These are phyloP conservation scores for Fomitopsis pulvina DNA, from an alignment of 768 basidiomycete species.

Conservation along the genomic window DNA sequence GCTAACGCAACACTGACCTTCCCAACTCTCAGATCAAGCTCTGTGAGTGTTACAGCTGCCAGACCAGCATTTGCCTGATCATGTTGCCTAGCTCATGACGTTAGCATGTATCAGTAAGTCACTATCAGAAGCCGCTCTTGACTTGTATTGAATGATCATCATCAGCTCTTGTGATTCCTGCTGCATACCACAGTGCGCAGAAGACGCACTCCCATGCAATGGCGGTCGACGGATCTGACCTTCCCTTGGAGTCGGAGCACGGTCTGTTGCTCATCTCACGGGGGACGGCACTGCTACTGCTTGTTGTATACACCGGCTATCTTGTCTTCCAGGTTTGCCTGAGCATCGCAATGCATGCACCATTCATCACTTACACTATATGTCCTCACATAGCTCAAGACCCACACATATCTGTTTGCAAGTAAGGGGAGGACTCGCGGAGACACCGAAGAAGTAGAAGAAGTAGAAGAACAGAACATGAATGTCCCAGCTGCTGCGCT, in stretches of 20 bases:
- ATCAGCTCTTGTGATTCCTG: slow-evolving; percentile 79
- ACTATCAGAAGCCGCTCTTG: background rate
- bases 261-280: slow-evolving; percentile 73
- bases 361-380: background rate
- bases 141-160: background rate
- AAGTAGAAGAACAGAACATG: slow-evolving; percentile 52
- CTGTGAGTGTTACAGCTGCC: too few species aligned
- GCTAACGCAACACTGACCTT: slow-evolving; percentile 22
- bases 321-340: slow-evolving; percentile 62
- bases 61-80: too few species aligned
- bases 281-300: slow-evolving; percentile 73
- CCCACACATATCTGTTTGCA: slow-evolving; percentile 62
- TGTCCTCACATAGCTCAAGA: slow-evolving; percentile 51
- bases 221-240: slow-evolving; percentile 11
- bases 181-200: slow-evolving; percentile 64
- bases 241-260: slow-evolving; percentile 15
- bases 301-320: slow-evolving; percentile 69
- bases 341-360: background rate
- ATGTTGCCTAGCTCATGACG: slow-evolving; percentile 87
- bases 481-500: slow-evolving; percentile 57
- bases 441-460: slow-evolving; percentile 14
- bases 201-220: background rate
- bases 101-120: slow-evolving; percentile 76
- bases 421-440: slow-evolving; percentile 24
- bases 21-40: slow-evolving; percentile 26